Conservation (phyloP, 2,329 filamentous ascomycete genomes). For the Sclerotinia borealis region DNA sequence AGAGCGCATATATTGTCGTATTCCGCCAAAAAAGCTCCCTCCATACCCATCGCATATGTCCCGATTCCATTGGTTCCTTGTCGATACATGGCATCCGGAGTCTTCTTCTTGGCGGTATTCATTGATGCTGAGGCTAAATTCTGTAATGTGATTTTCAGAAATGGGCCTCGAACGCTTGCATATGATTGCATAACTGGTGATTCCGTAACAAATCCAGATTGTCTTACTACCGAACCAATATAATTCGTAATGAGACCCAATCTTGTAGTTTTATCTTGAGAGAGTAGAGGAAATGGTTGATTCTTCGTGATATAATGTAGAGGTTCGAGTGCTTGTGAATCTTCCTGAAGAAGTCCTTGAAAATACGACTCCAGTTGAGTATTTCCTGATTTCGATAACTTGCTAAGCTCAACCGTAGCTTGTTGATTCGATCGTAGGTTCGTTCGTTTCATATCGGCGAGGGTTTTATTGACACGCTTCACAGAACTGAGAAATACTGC, state of each 20-base stretch:
- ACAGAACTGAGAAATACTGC: constrained; percentile 82
- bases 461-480: constrained; percentile 80
- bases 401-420: constrained; percentile 72
- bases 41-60: constrained; percentile 80
- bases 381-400: constrained; percentile 72
- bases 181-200: constrained; percentile 77
- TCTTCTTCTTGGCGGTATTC: constrained; percentile 74
- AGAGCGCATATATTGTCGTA: constrained; percentile 86
- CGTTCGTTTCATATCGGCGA: constrained; percentile 78
- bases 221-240: constrained; percentile 56
- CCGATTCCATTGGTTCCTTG: constrained; percentile 87
- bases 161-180: constrained; percentile 77
- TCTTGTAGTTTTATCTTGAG: constrained; percentile 68
- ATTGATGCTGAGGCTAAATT: constrained; percentile 85
- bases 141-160: constrained; percentile 73
- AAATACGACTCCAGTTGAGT: constrained; percentile 81
- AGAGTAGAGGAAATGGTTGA: constrained; percentile 73
- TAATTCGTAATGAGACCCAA: constrained; percentile 75
- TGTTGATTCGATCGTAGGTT: constrained; percentile 90
- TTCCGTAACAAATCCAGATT: constrained; percentile 44
- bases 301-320: constrained; percentile 90
- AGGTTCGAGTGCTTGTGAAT: constrained; percentile 76
- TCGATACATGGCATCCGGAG: constrained; percentile 74
- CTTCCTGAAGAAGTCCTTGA: constrained; percentile 70
- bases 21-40: constrained; percentile 80